Conservation (phyloP, 805 yeast genomes). For the Torulaspora delbrueckii region DNA sequence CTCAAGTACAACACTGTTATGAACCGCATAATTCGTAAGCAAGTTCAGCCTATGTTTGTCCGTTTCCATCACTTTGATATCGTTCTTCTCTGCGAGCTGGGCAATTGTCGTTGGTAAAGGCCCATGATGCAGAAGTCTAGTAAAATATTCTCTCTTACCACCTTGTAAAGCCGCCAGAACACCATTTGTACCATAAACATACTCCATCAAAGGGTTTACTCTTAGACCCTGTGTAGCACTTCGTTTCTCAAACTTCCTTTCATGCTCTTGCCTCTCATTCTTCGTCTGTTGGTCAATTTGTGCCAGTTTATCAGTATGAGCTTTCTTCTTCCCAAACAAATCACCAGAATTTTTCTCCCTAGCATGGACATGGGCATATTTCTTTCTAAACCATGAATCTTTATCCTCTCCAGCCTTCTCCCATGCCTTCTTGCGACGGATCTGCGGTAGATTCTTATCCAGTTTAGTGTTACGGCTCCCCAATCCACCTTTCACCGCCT, state of each 20-base stretch:
- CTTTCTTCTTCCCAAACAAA: constrained; percentile 17
- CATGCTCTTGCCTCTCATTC: constrained; percentile 8
- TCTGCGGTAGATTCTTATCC: constrained; percentile 43
- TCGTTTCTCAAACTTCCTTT: constrained; percentile 8
- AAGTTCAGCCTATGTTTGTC: constrained; percentile 50
- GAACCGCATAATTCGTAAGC: constrained; percentile 64
- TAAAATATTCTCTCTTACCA: constrained; percentile 48
- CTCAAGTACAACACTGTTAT: constrained; percentile 74
- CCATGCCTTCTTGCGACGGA: constrained; percentile 55
- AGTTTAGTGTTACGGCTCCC: constrained; percentile 17
- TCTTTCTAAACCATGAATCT: constrained; percentile 55
- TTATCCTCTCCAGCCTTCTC: constrained; percentile 55
- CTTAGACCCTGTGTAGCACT: constrained; percentile 17
- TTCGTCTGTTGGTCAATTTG: constrained; percentile 3
- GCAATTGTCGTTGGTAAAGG: constrained; percentile 41
- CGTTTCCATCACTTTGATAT: constrained; percentile 20
- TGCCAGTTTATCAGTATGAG: constrained; percentile 16
- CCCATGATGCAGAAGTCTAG: constrained; percentile 47
- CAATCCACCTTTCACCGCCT: constrained; percentile 5
- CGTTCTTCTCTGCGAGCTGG: constrained; percentile 40
- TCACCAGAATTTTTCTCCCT: constrained; percentile 20
- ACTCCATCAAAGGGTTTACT: constrained; percentile 54
- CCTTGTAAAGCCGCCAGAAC: constrained; percentile 65
- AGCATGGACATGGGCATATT: constrained; percentile 65
- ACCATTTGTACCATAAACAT: constrained; percentile 70